phyloP scores from a whole-genome alignment of 2,329 filamentous ascomycete genomes.

The Stagonosporopsis rhizophila region DNA sequence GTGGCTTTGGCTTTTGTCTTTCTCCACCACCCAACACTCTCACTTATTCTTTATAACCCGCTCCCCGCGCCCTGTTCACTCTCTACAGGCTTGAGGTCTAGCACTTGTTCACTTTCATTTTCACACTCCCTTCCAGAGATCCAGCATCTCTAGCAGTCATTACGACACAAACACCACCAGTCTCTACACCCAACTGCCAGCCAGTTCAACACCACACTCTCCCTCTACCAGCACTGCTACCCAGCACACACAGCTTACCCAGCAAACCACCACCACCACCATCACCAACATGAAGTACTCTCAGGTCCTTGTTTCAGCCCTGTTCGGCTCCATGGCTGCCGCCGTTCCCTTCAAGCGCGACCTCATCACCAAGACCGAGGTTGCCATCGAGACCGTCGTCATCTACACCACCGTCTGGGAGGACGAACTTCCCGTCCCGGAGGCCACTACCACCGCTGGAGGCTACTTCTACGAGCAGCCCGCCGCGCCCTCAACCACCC shows the following conservation, averaged over 20 bases:
- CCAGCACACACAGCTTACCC: constrained; percentile 26
- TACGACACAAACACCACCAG: constrained; percentile 35
- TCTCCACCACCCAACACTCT: constrained; percentile 23
- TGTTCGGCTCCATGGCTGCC: constrained; percentile 45
- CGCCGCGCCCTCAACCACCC: constrained; percentile 24
- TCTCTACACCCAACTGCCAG: constrained; percentile 45
- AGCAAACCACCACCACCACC: constrained; percentile 16
- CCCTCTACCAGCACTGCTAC: constrained; percentile 25
- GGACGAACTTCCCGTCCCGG: constrained; percentile 25
- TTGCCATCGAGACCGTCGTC: constrained; percentile 44
- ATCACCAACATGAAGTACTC: constrained; percentile 47
- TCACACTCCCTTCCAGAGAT: constrained; percentile 40
- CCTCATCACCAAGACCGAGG: constrained; percentile 43
- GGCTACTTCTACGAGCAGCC: constrained; percentile 34
- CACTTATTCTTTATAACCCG: constrained; percentile 36
- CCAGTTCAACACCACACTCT: constrained; percentile 38
- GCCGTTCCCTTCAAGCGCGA: constrained; percentile 46
- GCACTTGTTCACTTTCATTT: constrained; percentile 40
- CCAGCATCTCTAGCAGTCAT: constrained; percentile 44
- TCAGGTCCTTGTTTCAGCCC: constrained; percentile 43
- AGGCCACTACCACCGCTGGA: constrained; percentile 25
- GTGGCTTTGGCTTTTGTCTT: constrained; percentile 21
- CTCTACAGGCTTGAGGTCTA: constrained; percentile 52
- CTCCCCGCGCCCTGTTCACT: constrained; percentile 43
- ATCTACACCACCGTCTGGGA: constrained; percentile 48